These are phyloP conservation scores for Cryphonectria parasitica DNA, from an alignment of 2,329 filamentous ascomycete genomes.

Conservation along the genomic window DNA sequence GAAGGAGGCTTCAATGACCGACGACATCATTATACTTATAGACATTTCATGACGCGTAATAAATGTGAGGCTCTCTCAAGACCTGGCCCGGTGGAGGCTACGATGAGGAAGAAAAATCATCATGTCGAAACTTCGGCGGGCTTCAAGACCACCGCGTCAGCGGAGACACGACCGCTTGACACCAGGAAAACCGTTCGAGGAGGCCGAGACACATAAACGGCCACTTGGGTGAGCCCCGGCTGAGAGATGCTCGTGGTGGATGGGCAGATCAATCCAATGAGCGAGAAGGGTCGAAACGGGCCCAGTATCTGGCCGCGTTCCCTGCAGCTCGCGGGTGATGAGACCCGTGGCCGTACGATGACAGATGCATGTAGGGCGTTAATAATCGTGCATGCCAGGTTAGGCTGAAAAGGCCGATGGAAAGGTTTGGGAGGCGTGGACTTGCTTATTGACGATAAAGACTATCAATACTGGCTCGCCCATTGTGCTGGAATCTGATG, in stretches of 20 bases:
- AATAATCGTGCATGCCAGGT: background rate
- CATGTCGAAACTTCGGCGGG: background rate
- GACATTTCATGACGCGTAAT: background rate
- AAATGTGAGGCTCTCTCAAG: background rate
- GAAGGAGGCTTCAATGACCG: background rate
- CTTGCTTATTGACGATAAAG: background rate
- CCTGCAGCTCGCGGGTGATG: background rate
- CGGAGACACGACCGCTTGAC: background rate
- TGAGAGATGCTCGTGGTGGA: background rate
- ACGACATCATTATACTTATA: background rate
- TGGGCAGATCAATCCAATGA: background rate
- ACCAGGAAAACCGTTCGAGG: background rate
- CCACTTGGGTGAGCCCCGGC: background rate
- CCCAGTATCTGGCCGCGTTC: background rate
- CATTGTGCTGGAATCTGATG: no score
- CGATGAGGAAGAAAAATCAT: constrained; percentile 4
- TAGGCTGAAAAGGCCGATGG: background rate
- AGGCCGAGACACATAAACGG: background rate
- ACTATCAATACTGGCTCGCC: background rate
- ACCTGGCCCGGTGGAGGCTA: background rate
- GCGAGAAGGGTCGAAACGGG: background rate
- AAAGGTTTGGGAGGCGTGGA: background rate
- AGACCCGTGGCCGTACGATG: background rate
- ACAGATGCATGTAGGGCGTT: background rate
- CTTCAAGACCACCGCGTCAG: background rate